Conservation (phyloP, 257 asterid genomes). For the Solanum peruvianum region DNA sequence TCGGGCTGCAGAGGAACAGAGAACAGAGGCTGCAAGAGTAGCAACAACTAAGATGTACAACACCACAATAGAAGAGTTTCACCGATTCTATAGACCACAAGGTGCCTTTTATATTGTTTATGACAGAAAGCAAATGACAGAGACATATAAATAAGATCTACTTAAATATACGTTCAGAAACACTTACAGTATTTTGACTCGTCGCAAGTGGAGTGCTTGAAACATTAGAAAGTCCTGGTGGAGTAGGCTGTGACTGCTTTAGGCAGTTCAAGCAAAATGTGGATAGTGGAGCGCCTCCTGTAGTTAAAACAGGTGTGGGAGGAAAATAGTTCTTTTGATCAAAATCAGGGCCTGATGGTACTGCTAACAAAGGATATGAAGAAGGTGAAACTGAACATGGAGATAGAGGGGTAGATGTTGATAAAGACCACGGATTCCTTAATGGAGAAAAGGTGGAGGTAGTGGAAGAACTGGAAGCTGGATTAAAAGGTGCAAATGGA, state of each 20-base stretch:
- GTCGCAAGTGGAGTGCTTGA: not conserved
- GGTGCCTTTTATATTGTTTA: not conserved
- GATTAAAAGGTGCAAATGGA: not conserved
- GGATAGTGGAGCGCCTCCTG: not conserved
- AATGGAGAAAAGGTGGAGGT: not conserved
- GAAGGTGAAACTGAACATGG: not conserved
- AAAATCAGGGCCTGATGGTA: not conserved
- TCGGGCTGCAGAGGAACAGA: not conserved
- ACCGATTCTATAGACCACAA: not conserved
- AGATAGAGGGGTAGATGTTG: not conserved
- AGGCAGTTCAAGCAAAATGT: not conserved
- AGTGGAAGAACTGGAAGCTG: not conserved
- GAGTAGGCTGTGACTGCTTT: not conserved
- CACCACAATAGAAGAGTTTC: not conserved
- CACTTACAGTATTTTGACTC: not conserved
- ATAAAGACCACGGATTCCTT: not conserved
- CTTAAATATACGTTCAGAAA: not conserved
- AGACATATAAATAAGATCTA: not conserved
- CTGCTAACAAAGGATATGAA: not conserved
- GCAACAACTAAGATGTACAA: not conserved
- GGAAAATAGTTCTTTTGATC: not conserved
- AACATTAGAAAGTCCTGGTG: not conserved
- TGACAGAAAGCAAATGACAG: not conserved
- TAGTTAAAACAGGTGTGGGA: not conserved
- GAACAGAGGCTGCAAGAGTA: not conserved